phyloP scores from a whole-genome alignment of 2,329 filamentous ascomycete genomes.

The Botrytis fragariae region DNA sequence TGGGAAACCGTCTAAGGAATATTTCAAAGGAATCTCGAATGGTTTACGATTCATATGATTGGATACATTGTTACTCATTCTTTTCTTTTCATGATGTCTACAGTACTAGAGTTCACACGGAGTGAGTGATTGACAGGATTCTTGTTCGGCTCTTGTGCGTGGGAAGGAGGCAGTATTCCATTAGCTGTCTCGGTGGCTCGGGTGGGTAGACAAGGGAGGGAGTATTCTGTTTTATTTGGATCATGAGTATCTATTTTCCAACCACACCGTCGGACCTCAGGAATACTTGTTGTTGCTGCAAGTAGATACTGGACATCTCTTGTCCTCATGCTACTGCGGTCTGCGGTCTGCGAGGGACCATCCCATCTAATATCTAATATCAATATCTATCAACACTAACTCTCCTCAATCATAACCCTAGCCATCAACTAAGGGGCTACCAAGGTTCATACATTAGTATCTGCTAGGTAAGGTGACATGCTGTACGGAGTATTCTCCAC shows the following conservation, averaged over 20 bases:
- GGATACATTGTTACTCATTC: not conserved
- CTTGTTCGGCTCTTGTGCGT: not conserved
- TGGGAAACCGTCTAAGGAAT: not conserved
- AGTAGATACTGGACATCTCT: not conserved
- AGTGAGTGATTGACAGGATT: not conserved
- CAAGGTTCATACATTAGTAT: conserved; percentile 12
- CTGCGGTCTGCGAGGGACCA: not conserved
- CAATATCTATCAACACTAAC: not conserved
- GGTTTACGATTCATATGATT: not conserved
- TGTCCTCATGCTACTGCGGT: not conserved
- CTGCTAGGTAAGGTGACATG: conserved; percentile 1
- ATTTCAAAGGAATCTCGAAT: not conserved
- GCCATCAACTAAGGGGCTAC: conserved; percentile 1
- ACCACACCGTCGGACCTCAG: not conserved
- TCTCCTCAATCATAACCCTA: not conserved
- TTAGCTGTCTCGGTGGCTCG: not conserved
- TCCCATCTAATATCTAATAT: not conserved
- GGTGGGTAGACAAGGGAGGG: not conserved
- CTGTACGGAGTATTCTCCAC: conserved; percentile 2
- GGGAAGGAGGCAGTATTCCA: not conserved
- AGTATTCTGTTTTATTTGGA: not conserved
- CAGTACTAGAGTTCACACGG: not conserved
- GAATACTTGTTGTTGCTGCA: not conserved
- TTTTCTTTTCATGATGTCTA: not conserved
- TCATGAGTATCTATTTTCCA: not conserved